Conservation (phyloP, 2,329 filamentous ascomycete genomes). For the Hypoxylon sp. region DNA sequence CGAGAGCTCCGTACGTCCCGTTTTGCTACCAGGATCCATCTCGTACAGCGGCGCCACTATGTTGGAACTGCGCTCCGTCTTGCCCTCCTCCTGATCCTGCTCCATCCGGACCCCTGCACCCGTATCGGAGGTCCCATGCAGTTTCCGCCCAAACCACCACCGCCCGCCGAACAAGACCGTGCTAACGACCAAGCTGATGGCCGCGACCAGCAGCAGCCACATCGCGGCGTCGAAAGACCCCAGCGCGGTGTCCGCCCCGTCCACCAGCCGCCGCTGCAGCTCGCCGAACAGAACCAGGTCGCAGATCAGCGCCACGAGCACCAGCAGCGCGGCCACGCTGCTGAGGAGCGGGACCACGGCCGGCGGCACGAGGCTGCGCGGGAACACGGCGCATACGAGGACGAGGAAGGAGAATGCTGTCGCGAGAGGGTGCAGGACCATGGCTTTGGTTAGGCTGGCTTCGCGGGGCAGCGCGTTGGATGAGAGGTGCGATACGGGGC, state of each 20-base stretch:
- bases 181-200: neutral
- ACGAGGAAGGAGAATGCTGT: conserved; percentile 1
- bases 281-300: conserved; percentile 9
- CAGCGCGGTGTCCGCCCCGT: neutral
- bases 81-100: conserved; percentile 2
- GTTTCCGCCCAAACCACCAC: neutral
- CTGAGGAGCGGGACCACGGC: neutral
- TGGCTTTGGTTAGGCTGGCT: neutral
- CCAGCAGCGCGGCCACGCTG: neutral
- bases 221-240: conserved; percentile 9
- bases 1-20: conserved; percentile 12
- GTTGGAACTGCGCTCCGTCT: neutral
- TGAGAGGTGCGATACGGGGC: neutral
- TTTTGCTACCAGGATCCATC: neutral
- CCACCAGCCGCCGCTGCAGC: neutral
- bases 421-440: conserved; percentile 4
- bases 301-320: neutral
- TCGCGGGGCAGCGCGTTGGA: neutral
- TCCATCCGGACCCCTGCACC: neutral
- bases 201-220: neutral
- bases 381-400: neutral
- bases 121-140: no score
- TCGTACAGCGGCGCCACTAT: conserved; percentile 3
- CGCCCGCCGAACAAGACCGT: neutral
- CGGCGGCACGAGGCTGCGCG: neutral